Percentiles rank a stretch among this genome's conserved stretches.
Evolutionary conservation across 2,329 filamentous ascomycete species (phyloP).

Genomic region (Ascochyta rabiei): DNA sequence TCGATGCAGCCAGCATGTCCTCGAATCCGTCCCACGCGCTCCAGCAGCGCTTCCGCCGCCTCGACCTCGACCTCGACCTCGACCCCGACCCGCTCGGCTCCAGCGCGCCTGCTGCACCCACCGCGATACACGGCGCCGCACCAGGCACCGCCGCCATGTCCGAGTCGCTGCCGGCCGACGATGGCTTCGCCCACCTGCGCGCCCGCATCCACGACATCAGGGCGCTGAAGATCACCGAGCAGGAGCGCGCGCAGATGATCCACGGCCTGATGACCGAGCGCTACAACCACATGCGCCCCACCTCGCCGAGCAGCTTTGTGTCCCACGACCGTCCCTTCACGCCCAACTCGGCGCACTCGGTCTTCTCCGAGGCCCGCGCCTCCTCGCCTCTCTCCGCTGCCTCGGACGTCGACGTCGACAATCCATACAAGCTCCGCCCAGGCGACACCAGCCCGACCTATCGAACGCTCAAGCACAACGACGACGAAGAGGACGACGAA

Average conservation of each 20-base stretch:
- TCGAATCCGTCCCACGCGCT: constrained; percentile 38
- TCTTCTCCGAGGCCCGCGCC: constrained; percentile 42
- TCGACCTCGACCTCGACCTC: constrained; percentile 31
- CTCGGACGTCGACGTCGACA: constrained; percentile 42
- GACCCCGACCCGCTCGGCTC: constrained; percentile 31
- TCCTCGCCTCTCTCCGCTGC: constrained; percentile 44
- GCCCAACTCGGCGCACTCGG: constrained; percentile 43
- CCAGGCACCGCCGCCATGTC: constrained; percentile 31
- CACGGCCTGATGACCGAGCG: constrained; percentile 58
- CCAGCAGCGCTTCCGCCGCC: constrained; percentile 35
- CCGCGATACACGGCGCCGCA: constrained; percentile 18
- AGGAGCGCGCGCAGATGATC: constrained; percentile 57
- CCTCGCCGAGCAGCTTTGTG: constrained; percentile 47
- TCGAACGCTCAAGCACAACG: constrained; percentile 25
- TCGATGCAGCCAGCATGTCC: constrained; percentile 33
- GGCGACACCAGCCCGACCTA: constrained; percentile 43
- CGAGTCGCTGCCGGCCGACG: constrained; percentile 54
- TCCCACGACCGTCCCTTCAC: constrained; percentile 49
- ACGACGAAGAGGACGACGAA: constrained; percentile 55
- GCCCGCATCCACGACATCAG: constrained; percentile 56
- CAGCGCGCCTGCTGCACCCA: constrained; percentile 27
- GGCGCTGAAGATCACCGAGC: constrained; percentile 51
- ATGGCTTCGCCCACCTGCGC: constrained; percentile 57
- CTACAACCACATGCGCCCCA: constrained; percentile 49
- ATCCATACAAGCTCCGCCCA: constrained; percentile 43